A percentile compares a stretch with the other conserved stretches of the same genome.
Conservation (phyloP, 495 filamentous ascomycete species). For the Neurospora sp. region DNA sequence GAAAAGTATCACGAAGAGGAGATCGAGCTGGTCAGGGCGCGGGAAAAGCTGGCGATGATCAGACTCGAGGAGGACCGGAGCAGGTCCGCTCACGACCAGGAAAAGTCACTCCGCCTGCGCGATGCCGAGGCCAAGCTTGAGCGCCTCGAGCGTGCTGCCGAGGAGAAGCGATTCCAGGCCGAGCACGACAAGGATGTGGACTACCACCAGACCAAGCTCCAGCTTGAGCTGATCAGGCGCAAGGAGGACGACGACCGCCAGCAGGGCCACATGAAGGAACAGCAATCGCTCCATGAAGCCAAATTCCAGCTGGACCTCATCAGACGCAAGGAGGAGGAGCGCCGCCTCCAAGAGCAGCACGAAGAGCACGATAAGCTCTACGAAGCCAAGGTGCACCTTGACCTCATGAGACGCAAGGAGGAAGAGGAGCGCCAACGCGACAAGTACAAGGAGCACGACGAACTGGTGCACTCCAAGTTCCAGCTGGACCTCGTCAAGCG, state of each 20-base stretch:
- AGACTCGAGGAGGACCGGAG: conserved; percentile 6
- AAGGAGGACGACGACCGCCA: conserved; percentile 35
- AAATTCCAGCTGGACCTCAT: conserved; percentile 15
- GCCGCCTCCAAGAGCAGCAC: conserved; percentile 26
- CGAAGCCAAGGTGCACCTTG: conserved; percentile 33
- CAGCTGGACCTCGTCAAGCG: background rate
- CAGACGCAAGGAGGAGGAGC: conserved; percentile 26
- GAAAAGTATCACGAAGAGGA: conserved; percentile 3
- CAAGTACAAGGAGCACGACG: conserved; percentile 34
- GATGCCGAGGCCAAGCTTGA: background rate
- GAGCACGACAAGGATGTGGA: conserved; percentile 9
- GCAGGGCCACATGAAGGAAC: conserved; percentile 14
- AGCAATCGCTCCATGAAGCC: conserved; percentile 20
- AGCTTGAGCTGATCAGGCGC: conserved; percentile 22
- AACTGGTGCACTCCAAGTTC: conserved; percentile 36
- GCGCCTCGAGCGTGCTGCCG: background rate
- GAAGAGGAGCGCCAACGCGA: conserved; percentile 33
- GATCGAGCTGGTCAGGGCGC: conserved; percentile 6
- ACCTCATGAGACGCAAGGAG: conserved; percentile 16
- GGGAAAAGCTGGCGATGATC: conserved; percentile 13
- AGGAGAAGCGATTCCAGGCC: background rate
- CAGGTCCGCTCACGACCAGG: conserved; percentile 10
- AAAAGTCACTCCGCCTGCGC: conserved; percentile 5
- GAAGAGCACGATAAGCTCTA: conserved; percentile 33
- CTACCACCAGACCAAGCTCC: conserved; percentile 3